Evolutionary conservation across 805 yeast genomes (phyloP), one percentile per base, ranked within the genome.

Genomic region (Kodamaea lidongshanica): DNA sequence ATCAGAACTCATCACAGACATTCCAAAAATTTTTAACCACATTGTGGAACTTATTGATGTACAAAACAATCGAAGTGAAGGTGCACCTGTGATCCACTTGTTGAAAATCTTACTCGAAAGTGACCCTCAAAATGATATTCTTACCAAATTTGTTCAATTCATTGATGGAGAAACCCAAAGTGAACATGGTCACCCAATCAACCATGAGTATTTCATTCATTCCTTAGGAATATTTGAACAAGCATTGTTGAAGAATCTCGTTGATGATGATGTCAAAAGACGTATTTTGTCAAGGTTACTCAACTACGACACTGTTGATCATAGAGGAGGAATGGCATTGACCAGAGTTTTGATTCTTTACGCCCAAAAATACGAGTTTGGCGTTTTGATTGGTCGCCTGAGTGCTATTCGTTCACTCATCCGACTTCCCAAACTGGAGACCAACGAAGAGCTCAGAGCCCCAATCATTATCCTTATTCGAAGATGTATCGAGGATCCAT

Each of bases 401-500:
- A 56, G 3, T 68, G 83, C 0, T 63, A 67, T 0, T 50, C 77
- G 3, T 39, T 83, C 6, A 10, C 48, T 84, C n/a, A 40, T 80
- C 9, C 52, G 52, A 16, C 58, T 67, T 6, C 58, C 77, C 7
- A 29, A 38, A 3, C 56, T 60, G 36, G 45, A 59, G 4, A 54
- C 25, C 4, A 13, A 30, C 29, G 6, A 24, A 3, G 17, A 24
- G 8, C 21, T 30, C 10, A 28, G 25, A 19, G 26, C 25, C 17
- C 29, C 73, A 1, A 59, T 77, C 12, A 61, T 75, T 1, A 58
- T 74, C 8, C 56, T 86, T 19, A 50, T 79, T 1, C 70, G 95
- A 48, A 64, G 81, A 25, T 77, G 87, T 34, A 74, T 79, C 49
- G 96, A 87, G 51, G 27, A 30, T 15, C 28, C 12, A 3, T 16